Percentiles rank a stretch among this genome's conserved stretches.
Evolutionary conservation across 768 basidiomycete genomes (phyloP).

Genomic region (Podaxis sp.): DNA sequence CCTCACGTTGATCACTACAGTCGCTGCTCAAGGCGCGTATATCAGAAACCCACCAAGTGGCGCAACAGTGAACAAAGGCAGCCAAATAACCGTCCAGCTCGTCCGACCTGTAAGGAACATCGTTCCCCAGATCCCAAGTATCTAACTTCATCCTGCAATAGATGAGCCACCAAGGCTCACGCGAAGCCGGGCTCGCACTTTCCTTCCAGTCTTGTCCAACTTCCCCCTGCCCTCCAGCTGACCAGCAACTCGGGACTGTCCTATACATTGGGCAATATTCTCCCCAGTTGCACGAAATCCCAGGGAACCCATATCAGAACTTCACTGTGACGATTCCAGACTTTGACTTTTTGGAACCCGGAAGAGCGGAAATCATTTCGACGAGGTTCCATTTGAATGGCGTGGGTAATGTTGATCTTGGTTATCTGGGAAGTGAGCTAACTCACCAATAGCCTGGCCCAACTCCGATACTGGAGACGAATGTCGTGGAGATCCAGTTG

Average conservation of each 20-base stretch:
- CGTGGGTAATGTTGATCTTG: neutral
- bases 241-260: constrained; percentile 27
- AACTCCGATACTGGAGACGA: constrained; percentile 25
- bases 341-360: neutral
- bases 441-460: constrained; percentile 25
- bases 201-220: constrained; percentile 27
- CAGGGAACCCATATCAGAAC: constrained; percentile 28
- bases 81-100: constrained; percentile 41
- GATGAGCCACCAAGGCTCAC: constrained; percentile 24
- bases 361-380: constrained; percentile 2
- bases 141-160: constrained; percentile 35
- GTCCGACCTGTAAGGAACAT: constrained; percentile 42
- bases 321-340: constrained; percentile 22
- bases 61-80: constrained; percentile 35
- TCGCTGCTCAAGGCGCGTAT: constrained; percentile 38
- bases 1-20: constrained; percentile 29
- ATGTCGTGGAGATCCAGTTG: constrained; percentile 20
- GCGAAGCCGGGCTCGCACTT: constrained; percentile 30
- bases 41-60: constrained; percentile 42
- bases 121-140: neutral
- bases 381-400: constrained; percentile 29
- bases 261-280: constrained; percentile 35
- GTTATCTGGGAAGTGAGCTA: neutral
- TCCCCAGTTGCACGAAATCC: constrained; percentile 21
- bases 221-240: constrained; percentile 25